Evolutionary conservation across 2,329 filamentous ascomycete genomes (phyloP).

Genomic region (Diplodia corticola): DNA sequence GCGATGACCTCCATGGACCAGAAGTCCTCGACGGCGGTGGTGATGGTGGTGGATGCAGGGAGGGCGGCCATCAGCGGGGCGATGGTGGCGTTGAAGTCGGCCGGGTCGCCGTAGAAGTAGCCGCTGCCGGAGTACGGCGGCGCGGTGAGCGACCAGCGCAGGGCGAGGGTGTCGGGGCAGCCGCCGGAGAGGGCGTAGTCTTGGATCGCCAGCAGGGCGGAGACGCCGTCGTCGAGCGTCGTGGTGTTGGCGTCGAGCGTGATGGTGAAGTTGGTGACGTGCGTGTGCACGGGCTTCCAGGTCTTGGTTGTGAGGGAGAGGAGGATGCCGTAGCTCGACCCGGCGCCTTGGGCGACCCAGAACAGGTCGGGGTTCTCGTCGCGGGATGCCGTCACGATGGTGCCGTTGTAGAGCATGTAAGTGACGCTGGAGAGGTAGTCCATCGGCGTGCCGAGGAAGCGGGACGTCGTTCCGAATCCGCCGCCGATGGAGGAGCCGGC

Average conservation of each 20-base stretch:
- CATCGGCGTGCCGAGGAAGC: conserved; percentile 27
- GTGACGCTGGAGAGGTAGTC: conserved; percentile 26
- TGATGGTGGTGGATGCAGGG: conserved; percentile 24
- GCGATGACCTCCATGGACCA: conserved; percentile 26
- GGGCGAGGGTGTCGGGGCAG: conserved; percentile 28
- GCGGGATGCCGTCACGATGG: neutral
- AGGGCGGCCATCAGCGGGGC: conserved; percentile 24
- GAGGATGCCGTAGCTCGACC: conserved; percentile 26
- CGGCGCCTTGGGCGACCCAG: conserved; percentile 25
- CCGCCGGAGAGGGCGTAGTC: conserved; percentile 26
- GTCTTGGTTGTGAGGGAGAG: conserved; percentile 27
- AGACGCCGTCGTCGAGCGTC: conserved; percentile 22
- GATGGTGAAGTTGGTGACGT: conserved; percentile 27
- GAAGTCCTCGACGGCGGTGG: conserved; percentile 24
- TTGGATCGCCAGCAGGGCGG: conserved; percentile 24
- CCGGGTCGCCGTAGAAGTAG: conserved; percentile 27
- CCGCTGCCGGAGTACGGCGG: conserved; percentile 24
- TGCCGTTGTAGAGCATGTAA: conserved; percentile 19
- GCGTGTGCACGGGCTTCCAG: conserved; percentile 25
- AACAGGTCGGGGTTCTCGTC: conserved; percentile 24
- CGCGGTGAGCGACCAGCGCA: conserved; percentile 26
- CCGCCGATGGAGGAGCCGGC: conserved; percentile 26
- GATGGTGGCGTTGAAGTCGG: conserved; percentile 26
- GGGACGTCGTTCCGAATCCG: conserved; percentile 27
- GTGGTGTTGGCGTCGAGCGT: conserved; percentile 22